Conservation (phyloP, 2,329 filamentous ascomycete genomes). For the Apiospora arundinis region DNA sequence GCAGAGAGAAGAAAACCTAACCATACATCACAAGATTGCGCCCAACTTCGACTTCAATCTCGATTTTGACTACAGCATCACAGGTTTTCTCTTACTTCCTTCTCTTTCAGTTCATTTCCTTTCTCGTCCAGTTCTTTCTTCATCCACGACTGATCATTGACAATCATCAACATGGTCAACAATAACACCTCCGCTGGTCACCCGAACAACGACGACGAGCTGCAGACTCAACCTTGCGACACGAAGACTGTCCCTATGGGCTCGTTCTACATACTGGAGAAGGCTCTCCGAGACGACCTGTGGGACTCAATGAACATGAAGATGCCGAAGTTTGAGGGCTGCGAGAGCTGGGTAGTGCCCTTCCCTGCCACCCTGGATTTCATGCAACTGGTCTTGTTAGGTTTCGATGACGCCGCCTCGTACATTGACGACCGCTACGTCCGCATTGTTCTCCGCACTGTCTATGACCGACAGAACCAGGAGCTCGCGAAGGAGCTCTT, state of each 20-base stretch:
- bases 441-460: neutral
- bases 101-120: too few relatives aligned
- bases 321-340: neutral
- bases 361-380: neutral
- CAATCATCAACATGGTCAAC: too few relatives aligned
- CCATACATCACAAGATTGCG: too few relatives aligned
- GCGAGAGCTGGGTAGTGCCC: neutral
- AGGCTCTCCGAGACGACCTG: neutral
- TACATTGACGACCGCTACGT: neutral
- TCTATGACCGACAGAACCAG: neutral
- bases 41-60: too few relatives aligned
- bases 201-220: too few relatives aligned
- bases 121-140: too few relatives aligned
- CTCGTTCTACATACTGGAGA: neutral
- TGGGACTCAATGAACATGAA: neutral
- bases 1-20: too few relatives aligned
- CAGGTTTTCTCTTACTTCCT: too few relatives aligned
- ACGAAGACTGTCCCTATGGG: neutral
- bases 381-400: accelerated
- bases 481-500: neutral
- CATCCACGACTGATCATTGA: too few relatives aligned
- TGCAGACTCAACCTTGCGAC: neutral
- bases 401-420: neutral
- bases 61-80: too few relatives aligned
- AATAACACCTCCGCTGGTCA: too few relatives aligned